These are phyloP conservation scores for Candida ortonii DNA, from an alignment of 805 yeast genomes.

Conservation along the genomic window DNA sequence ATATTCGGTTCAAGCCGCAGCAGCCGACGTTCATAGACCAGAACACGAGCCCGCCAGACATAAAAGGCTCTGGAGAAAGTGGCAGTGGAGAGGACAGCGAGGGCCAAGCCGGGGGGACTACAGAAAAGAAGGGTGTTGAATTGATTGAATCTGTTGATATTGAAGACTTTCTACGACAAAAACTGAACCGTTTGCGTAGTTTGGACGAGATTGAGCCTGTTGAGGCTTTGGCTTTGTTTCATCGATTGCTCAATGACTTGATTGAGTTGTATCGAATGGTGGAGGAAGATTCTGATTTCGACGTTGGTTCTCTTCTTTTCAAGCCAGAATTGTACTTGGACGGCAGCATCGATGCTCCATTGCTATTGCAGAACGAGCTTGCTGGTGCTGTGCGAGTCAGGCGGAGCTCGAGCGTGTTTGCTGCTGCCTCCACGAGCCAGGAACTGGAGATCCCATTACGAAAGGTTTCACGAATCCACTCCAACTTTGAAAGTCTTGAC, in stretches of 20 bases:
- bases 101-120: neutral
- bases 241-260: constrained; percentile 27
- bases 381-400: neutral
- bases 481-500: constrained; percentile 27
- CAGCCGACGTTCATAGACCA: constrained; percentile 24
- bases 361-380: constrained; percentile 8
- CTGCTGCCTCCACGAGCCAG: constrained; percentile 19
- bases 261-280: constrained; percentile 16
- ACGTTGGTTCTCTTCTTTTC: constrained; percentile 17
- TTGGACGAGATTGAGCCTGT: constrained; percentile 24
- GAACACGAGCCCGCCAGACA: constrained; percentile 1
- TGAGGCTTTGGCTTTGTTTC: constrained; percentile 31
- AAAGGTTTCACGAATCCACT: constrained; percentile 25
- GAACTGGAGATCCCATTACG: constrained; percentile 31
- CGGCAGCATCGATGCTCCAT: constrained; percentile 5
- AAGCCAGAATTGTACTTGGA: constrained; percentile 6
- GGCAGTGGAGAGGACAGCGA: neutral
- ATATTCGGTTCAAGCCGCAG: constrained; percentile 22
- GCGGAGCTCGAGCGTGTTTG: constrained; percentile 5
- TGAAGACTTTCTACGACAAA: constrained; percentile 30
- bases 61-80: neutral
- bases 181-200: constrained; percentile 17
- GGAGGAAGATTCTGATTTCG: constrained; percentile 8
- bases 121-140: neutral
- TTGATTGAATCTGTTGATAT: constrained; percentile 27